phyloP scores from a whole-genome alignment of 768 basidiomycete genomes.

The Boletus rex-veris region DNA sequence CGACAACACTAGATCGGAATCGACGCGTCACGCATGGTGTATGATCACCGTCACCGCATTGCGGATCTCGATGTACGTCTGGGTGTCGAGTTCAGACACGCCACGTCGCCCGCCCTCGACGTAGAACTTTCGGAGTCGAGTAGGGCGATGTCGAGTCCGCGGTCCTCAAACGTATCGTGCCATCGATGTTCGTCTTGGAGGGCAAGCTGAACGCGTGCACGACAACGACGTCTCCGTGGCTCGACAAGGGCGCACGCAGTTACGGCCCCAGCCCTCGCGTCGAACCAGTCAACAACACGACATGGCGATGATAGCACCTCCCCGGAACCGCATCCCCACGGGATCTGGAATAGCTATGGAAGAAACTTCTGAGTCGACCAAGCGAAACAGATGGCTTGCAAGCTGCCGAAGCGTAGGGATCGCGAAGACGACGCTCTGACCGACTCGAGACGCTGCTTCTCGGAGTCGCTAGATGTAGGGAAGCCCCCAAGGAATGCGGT shows the following conservation, averaged over 20 bases:
- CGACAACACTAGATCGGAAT: conserved; percentile 48
- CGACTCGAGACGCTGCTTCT: conserved; percentile 16
- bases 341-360: background rate
- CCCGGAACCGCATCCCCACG: background rate
- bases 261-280: conserved; percentile 36
- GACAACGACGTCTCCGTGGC: conserved; percentile 26
- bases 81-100: too few species aligned
- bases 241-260: conserved; percentile 35
- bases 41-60: conserved; percentile 35
- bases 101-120: conserved; percentile 28
- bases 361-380: background rate
- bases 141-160: conserved; percentile 24
- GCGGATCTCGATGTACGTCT: conserved; percentile 25
- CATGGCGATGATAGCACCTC: conserved; percentile 7
- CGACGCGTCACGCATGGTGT: conserved; percentile 47
- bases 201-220: conserved; percentile 30
- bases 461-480: conserved; percentile 2
- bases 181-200: conserved; percentile 18
- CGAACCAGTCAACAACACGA: conserved; percentile 31
- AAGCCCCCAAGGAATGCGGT: conserved; percentile 29
- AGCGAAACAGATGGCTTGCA: conserved; percentile 25
- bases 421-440: conserved; percentile 43
- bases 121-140: conserved; percentile 24
- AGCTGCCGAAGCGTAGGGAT: conserved; percentile 35
- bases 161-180: conserved; percentile 16